Evolutionary conservation across 495 filamentous ascomycete species (phyloP), one percentile per base, ranked within the genome.

Genomic region (Talaromyces wortmannii): DNA sequence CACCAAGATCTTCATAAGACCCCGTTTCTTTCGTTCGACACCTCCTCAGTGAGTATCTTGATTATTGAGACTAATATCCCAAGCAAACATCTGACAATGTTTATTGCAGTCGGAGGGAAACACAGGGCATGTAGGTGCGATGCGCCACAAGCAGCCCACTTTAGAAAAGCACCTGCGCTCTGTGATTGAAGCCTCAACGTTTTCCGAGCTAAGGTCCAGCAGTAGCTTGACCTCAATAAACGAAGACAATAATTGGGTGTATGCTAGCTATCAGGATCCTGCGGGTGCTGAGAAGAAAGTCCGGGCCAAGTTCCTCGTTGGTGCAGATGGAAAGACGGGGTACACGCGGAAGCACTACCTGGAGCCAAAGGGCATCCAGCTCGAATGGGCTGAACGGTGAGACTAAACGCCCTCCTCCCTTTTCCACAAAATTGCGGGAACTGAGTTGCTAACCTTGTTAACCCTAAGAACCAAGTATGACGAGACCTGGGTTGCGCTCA

Each of bases 261-360:
- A 63, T 31, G 59, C 67, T 13, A 50, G 64, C 30, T 73, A 74
- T 60, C 18, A 47, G 6, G 62, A 68, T 45, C 23, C 52, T 13
- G 53, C 56, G 17, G 63, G 63, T 1, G 17, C 36, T 15, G 23
- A 23, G 15, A 54, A 51, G 8, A 50, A 31, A 0, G 64, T 76
- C 42, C 58, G 44, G 7, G 56, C 61, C 2, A 52, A 51, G 11
- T 77, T 61, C 51, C 63, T 78, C 8, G 57, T 76, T 16, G 74
- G 73, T 0, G 74, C 74, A 2, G 74, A 78, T 52, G 74, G 74
- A n/a, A 76, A 78, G 56, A 63, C 51, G 45, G 74, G 74, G 1
- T 45, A 75, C 13, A 67, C 71, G 6, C 61, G 74, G 42, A 78
- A 78, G 56, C 49, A 64, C 10, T 76, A 70, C 53, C 66, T 78